Evolutionary conservation across 805 yeast genomes (phyloP), one percentile per base, ranked within the genome.

Genomic region (Dipodascopsis uninucleata): DNA sequence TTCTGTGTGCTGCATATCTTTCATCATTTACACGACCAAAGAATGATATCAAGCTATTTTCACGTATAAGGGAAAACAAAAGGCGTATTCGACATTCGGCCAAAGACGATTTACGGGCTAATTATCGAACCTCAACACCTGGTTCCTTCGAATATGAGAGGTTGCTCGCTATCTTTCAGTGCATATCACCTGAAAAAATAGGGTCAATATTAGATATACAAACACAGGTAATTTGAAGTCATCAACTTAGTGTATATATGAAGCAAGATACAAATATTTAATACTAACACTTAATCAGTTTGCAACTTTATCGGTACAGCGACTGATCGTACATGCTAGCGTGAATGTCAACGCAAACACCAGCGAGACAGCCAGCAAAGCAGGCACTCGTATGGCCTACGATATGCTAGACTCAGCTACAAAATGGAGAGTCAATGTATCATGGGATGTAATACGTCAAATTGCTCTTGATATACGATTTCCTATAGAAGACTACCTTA

Each of bases 1-100:
- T 89, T n/a, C 64, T 88, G 12, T 74, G 87, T 25, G 86, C 96
- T 1, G 81, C 95, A 0, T 89, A 83, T 61, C 66, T 88, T 37
- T 94, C 95, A 0, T 86, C 96, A 0, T 84, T 76, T 59, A 77
- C 79, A 44, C 84, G 82, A 24, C 79, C 82, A 1, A 75, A 77
- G 49, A 75, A 74, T 58, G 97, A 88, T 62, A 67, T 79, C 57
- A 75, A 78, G 40, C 68, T 76, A 41, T 89, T 85, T 58, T 82
- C 96, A 25, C 78, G 73, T 48, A 68, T 82, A 34, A 76, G 71
- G 51, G 77, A 73, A 39, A 21, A 17, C 33, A n/a, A 37, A 34
- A 20, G 34, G 22, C 44, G 32, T n/a, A 7, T 24, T 28, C 39
- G 47, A 21, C 33, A 37, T 20, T 29, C 41, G 7, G 20, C 31